Evolutionary conservation across 805 yeast genomes (phyloP), one percentile per base, ranked within the genome.

Genomic region (Candida palmyrensis): DNA sequence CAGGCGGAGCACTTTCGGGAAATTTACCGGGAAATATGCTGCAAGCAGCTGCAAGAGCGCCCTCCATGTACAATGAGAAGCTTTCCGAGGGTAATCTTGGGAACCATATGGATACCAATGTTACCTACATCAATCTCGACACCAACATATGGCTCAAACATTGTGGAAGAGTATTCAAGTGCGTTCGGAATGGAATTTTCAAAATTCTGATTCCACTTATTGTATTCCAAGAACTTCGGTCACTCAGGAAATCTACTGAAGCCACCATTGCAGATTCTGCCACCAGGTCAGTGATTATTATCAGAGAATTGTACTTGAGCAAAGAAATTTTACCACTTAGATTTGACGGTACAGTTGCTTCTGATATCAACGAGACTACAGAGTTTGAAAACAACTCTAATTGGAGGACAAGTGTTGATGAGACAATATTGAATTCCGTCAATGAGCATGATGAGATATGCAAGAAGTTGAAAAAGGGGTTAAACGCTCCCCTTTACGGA

Each of bases 91-190:
- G 82, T 6, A 66, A 76, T 47, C 53, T 77, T 23, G 79, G 81
- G 4, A 72, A 70, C 29, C 56, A 67, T 26, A 75, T 78, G 68
- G 83, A 78, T 50, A 68, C 74, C 9, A 51, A 68, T 12, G 48
- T 74, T 15, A 77, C 85, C 0, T 68, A 67, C 45, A 67, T 82
- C 35, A 73, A 85, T 1, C 61, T 83, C 36, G 94, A 83, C 55
- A 82, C 92, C 2, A 82, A 84, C 42, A 75, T 82, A 37, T 83
- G 90, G 89, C 59, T 83, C 42, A 80, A 82, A 46, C 89, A 82
- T 48, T 82, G 88, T 52, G 94, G 90, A 2, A 69, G 81, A 40
- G 65, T 83, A 14, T 83, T 70, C 58, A 83, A 83, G 51, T 75
- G 85, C 44, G 71, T 81, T 9, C 66, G 79, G 20, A 73, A 74